Base-by-base conservation (phyloP, 305 asterid genomes). In the Fraxinus xanthoxyloides region DNA sequence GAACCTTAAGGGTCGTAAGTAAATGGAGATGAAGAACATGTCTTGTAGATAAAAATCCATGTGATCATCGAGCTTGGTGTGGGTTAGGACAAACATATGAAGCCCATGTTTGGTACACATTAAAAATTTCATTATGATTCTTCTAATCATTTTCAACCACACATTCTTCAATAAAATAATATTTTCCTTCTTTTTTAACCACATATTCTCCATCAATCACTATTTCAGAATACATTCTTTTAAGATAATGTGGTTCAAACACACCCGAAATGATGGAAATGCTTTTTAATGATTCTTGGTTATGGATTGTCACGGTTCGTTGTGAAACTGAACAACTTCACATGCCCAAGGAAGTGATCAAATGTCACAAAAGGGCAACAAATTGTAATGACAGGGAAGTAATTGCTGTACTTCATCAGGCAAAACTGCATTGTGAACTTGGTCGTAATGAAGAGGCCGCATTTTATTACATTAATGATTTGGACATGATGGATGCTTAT, bases 261-360 rank as follows among this genome's bases (percentile, higher is more conserved):
- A n/a, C n/a, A n/a, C n/a, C n/a, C n/a, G n/a, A n/a, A 80, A 94
- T 94, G 97, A 88, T 92, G 94, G 98, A 95, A 72, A 94, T 94
- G 97, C 98, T 97, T 30, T 89, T 86, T 78, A 93, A 59, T 72
- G 98, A 96, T 89, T 93, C 95, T 77, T 89, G 98, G 79, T 76
- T 96, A 88, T 94, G 97, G 99, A 96, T 94, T 40, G 98, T 98
- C 1, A 93, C 94, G 98, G 98, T 98, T 7, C 95, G 97, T 86
- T 94, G 87, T 43, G 97, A 94, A 83, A 89, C 95, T 0, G 97
- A 96, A 67, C 97, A 94, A 86, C 91, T 96, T 80, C 94, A 86
- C 84, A 92, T 91, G 98, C 92, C 91, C 2, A 98, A 96, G 84
- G 97, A 94, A 83, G 98, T 98, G 79, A 93, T 94, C 79, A 94